phyloP scores from a whole-genome alignment of 2,329 filamentous ascomycete species.

The Fusarium verrucosum region DNA sequence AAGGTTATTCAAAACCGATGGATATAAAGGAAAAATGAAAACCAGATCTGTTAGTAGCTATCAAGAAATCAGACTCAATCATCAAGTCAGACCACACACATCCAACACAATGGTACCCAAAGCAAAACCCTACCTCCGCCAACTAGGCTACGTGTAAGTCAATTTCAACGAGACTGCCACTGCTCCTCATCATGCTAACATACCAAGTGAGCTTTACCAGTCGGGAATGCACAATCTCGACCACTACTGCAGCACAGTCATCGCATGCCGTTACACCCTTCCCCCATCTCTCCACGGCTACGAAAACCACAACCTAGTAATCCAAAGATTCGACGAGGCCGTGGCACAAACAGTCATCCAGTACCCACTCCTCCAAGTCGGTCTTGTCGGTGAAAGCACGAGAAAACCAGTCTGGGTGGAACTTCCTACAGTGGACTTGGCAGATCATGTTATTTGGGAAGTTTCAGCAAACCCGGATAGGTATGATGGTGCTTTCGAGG shows the following conservation, averaged over 20 bases:
- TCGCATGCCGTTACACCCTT: constrained; percentile 1
- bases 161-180: too few species aligned
- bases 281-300: neutral
- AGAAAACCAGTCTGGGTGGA: constrained; percentile 6
- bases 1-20: neutral
- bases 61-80: neutral
- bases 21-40: neutral
- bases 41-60: neutral
- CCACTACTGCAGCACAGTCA: constrained; percentile 5
- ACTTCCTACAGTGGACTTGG: neutral
- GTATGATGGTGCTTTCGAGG: neutral
- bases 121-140: constrained; percentile 1
- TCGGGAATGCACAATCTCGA: neutral
- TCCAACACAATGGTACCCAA: neutral
- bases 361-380: neutral
- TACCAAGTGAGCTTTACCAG: constrained; percentile 2
- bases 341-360: neutral
- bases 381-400: neutral
- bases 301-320: neutral
- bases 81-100: neutral
- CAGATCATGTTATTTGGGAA: constrained; percentile 8
- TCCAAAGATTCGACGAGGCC: neutral
- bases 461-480: accelerated
- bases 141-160: constrained; percentile 7
- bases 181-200: neutral